Percentiles rank a stretch among this genome's conserved stretches.
phyloP scores from a whole-genome alignment of 2,329 filamentous ascomycete genomes.

The Curvularia eragrostidis region DNA sequence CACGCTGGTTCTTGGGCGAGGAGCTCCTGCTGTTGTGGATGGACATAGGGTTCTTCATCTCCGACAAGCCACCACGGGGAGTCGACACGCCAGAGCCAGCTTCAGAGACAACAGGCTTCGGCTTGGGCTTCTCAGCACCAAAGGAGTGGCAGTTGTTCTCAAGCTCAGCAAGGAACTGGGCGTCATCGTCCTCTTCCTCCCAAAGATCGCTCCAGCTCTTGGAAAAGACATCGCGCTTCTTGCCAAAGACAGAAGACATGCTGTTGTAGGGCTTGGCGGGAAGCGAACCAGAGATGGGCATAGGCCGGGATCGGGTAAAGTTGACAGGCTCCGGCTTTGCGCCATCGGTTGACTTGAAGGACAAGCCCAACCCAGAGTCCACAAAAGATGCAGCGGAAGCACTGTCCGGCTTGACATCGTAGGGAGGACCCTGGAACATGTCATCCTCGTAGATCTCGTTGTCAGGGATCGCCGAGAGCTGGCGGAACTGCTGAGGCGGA shows the following conservation, averaged over 20 bases:
- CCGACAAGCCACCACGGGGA: constrained; percentile 60
- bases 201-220: constrained; percentile 99
- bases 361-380: constrained; percentile 80
- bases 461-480: constrained; percentile 84
- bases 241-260: constrained; percentile 81
- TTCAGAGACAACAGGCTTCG: constrained; percentile 45
- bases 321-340: constrained; percentile 56
- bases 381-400: constrained; percentile 84
- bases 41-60: constrained; percentile 61
- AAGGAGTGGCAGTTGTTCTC: constrained; percentile 63
- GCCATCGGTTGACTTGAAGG: constrained; percentile 71
- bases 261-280: constrained; percentile 70
- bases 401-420: constrained; percentile 75
- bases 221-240: constrained; percentile 78
- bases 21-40: constrained; percentile 58
- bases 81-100: constrained; percentile 56
- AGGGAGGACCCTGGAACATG: constrained; percentile 82
- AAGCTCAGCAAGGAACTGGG: constrained; percentile 61
- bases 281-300: constrained; percentile 81
- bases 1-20: constrained; percentile 49
- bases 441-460: constrained; percentile 83
- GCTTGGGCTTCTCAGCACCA: constrained; percentile 46
- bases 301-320: constrained; percentile 69
- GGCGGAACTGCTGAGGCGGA: constrained; percentile 73
- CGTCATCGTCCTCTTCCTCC: constrained; percentile 91